Evolutionary conservation across 2,329 filamentous ascomycete genomes (phyloP).

Genomic region (Sporothrix variecibatus): DNA sequence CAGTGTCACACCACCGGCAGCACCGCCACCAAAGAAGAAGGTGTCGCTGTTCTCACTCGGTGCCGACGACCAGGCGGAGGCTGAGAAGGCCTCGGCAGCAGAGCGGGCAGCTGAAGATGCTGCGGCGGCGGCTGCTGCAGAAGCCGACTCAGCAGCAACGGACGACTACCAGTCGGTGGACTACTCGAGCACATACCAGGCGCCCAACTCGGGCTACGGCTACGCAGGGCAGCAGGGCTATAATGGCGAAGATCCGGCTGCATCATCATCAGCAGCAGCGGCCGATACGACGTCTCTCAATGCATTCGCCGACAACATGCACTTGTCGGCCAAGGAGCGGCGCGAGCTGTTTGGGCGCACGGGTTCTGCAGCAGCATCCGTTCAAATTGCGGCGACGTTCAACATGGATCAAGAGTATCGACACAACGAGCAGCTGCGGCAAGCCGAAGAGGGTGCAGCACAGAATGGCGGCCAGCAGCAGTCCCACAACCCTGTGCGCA

Average conservation of each 20-base stretch:
- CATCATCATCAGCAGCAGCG: constrained; percentile 1
- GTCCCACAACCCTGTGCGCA: constrained; percentile 78
- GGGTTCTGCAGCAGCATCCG: constrained; percentile 46
- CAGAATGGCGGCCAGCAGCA: constrained; percentile 53
- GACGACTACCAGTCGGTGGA: not conserved
- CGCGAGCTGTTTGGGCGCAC: constrained; percentile 83
- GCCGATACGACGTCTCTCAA: constrained; percentile 56
- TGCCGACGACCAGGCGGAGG: constrained; percentile 48
- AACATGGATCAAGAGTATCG: constrained; percentile 86
- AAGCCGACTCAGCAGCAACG: not conserved
- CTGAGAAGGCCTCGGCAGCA: constrained; percentile 32
- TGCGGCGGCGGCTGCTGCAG: not conserved
- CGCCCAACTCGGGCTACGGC: not conserved
- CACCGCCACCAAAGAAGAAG: constrained; percentile 47
- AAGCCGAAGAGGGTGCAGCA: constrained; percentile 69
- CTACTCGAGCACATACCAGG: constrained; percentile 43
- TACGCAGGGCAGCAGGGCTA: constrained; percentile 25
- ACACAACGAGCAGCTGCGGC: constrained; percentile 76
- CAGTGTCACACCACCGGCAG: constrained; percentile 33
- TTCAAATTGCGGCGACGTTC: constrained; percentile 76
- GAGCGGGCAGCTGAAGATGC: constrained; percentile 29
- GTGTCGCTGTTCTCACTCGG: constrained; percentile 70
- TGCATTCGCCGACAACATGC: constrained; percentile 73
- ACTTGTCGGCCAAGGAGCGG: constrained; percentile 73
- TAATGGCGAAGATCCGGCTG: constrained; percentile 23